Conservation (phyloP, 352 stramenopile species). For the Phytophthora foliorum region DNA sequence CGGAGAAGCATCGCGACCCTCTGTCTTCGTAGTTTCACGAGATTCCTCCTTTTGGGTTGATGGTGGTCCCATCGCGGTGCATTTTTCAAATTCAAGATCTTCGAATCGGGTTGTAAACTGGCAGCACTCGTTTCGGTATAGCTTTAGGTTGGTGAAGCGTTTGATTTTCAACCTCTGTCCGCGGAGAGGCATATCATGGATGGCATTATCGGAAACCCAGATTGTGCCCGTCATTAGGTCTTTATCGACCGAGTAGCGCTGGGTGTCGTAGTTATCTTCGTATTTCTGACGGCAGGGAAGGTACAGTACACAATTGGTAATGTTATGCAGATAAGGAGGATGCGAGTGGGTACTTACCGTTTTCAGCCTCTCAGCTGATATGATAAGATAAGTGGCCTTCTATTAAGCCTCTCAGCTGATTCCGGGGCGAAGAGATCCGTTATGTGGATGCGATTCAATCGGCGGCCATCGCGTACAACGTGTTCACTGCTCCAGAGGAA, state of each 20-base stretch:
- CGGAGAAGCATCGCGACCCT: too few species aligned
- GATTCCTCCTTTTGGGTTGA: too few species aligned
- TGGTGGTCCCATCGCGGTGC: too few species aligned
- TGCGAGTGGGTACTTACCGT: too few species aligned
- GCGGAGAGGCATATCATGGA: background rate
- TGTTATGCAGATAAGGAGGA: too few species aligned
- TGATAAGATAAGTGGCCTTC: too few species aligned
- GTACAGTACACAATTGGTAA: too few species aligned
- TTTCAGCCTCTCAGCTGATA: too few species aligned
- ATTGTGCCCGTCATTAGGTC: constrained; percentile 1
- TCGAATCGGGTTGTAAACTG: background rate
- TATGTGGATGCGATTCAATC: background rate
- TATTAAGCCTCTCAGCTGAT: background rate
- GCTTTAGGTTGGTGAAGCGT: background rate
- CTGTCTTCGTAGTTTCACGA: too few species aligned
- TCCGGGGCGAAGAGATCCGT: constrained; percentile 3
- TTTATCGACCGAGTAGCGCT: background rate
- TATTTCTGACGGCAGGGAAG: too few species aligned
- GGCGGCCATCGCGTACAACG: background rate
- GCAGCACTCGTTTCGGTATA: background rate
- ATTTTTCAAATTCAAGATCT: too few species aligned
- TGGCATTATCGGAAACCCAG: background rate
- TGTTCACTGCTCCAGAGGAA: constrained; percentile 5
- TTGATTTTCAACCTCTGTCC: background rate
- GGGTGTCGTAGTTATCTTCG: background rate